Evolutionary conservation across 805 yeast species (phyloP).

Genomic region (Hanseniaspora thailandica): DNA sequence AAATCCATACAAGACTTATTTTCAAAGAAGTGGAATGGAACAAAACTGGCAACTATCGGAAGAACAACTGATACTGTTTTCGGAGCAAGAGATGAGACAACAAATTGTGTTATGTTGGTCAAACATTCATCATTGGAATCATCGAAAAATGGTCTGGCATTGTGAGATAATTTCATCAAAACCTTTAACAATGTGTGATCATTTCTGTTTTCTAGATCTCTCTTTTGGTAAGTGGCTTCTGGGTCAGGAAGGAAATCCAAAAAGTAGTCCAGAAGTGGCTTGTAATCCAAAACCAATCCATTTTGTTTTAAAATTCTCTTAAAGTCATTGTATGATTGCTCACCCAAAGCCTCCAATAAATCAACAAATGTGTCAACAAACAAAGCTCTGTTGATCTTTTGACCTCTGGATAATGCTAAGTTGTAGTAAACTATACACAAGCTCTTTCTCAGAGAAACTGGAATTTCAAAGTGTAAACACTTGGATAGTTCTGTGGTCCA

Average conservation of each 20-base stretch:
- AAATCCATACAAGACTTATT: conserved; percentile 40
- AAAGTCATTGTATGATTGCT: conserved; percentile 26
- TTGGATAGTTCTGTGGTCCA: conserved; percentile 81
- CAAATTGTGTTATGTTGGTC: conserved; percentile 39
- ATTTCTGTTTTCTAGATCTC: conserved; percentile 23
- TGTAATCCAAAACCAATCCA: conserved; percentile 31
- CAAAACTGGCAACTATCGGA: conserved; percentile 40
- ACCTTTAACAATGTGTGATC: conserved; percentile 41
- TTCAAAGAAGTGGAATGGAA: conserved; percentile 36
- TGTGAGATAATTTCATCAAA: conserved; percentile 41
- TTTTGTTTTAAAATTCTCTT: conserved; percentile 23
- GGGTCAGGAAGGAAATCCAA: conserved; percentile 36
- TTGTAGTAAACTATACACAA: conserved; percentile 62
- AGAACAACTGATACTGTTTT: conserved; percentile 42
- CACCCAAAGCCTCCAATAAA: conserved; percentile 36
- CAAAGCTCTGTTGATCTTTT: conserved; percentile 44
- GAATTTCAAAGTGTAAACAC: conserved; percentile 67
- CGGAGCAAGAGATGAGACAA: conserved; percentile 43
- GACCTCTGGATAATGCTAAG: conserved; percentile 62
- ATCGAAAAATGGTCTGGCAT: conserved; percentile 45
- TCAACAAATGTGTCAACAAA: conserved; percentile 50
- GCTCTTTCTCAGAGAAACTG: conserved; percentile 47
- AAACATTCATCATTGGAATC: conserved; percentile 29
- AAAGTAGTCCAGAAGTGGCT: conserved; percentile 26
- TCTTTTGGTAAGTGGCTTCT: conserved; percentile 37